phyloP scores from a whole-genome alignment of 257 asterid genomes.

The Galeopsis tetrahit region DNA sequence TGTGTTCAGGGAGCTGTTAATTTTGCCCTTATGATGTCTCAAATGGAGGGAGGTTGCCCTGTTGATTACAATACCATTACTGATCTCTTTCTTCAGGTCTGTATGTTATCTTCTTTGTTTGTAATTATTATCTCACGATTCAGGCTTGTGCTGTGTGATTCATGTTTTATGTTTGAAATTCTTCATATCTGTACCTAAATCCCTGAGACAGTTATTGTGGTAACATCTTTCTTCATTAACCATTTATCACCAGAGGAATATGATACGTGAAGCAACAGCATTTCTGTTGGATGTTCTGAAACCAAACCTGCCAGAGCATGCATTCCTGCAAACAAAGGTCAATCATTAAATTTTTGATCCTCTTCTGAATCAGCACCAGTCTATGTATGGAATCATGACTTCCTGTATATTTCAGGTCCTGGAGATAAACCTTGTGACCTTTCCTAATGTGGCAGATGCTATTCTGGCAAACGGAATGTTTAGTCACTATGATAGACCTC shows the following conservation, averaged over 20 bases:
- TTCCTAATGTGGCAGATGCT: slow-evolving; percentile 99
- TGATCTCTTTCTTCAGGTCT: slow-evolving; percentile 97
- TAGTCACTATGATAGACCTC: slow-evolving; percentile 96
- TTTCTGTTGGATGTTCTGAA: slow-evolving; percentile 96
- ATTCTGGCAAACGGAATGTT: slow-evolving; percentile 98
- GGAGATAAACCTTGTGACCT: slow-evolving; percentile 93
- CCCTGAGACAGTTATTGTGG: slow-evolving; percentile 24
- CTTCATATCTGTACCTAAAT: not conserved
- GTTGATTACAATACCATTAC: slow-evolving; percentile 97
- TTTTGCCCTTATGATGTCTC: slow-evolving; percentile 99
- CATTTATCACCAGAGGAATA: slow-evolving; percentile 71
- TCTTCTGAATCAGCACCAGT: slow-evolving; percentile 1
- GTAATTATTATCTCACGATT: not conserved
- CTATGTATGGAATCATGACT: slow-evolving; percentile 31
- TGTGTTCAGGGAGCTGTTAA: slow-evolving; percentile 94
- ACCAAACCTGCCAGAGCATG: slow-evolving; percentile 97
- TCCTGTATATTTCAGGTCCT: slow-evolving; percentile 64
- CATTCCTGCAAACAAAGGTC: slow-evolving; percentile 95
- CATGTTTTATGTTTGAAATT: slow-evolving; percentile 13
- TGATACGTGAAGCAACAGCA: slow-evolving; percentile 99
- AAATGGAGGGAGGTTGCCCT: slow-evolving; percentile 99
- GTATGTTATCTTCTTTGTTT: slow-evolving; percentile 18
- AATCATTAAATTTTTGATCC: slow-evolving; percentile 24
- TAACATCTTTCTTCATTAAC: slow-evolving; percentile 22
- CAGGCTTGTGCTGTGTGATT: slow-evolving; percentile 4